Evolutionary conservation across 1,284 basidiomycete species (phyloP).

Genomic region (Cryptococcus wingfieldii): DNA sequence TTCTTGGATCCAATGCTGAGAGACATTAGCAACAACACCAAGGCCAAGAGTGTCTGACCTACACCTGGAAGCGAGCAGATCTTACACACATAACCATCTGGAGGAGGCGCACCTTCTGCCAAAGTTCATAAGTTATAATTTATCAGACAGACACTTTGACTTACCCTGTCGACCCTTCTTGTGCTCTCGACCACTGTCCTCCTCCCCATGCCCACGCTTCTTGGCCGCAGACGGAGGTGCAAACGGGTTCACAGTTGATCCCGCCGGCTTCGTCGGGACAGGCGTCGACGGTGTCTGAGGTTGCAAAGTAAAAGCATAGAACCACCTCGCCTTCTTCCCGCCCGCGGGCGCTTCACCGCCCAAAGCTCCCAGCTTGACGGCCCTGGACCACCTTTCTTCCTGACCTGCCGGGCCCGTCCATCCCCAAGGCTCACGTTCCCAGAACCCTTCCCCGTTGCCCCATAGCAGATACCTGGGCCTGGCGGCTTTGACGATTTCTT

Average conservation of each 20-base stretch:
- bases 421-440: slow-evolving; percentile 84
- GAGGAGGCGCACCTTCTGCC: slow-evolving; percentile 52
- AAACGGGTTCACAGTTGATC: slow-evolving; percentile 42
- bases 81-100: slow-evolving; percentile 79
- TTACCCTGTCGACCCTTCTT: slow-evolving; percentile 45
- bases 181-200: slow-evolving; percentile 40
- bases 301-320: slow-evolving; percentile 68
- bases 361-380: slow-evolving; percentile 80
- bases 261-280: slow-evolving; percentile 32
- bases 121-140: not conserved
- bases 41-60: slow-evolving; percentile 12
- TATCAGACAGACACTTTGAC: not conserved
- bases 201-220: slow-evolving; percentile 57
- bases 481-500: slow-evolving; percentile 58
- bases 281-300: slow-evolving; percentile 44
- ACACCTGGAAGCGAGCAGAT: slow-evolving; percentile 61
- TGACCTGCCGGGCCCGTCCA: slow-evolving; percentile 65
- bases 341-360: slow-evolving; percentile 55
- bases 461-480: slow-evolving; percentile 51
- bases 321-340: slow-evolving; percentile 80
- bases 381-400: slow-evolving; percentile 63
- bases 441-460: slow-evolving; percentile 62
- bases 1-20: slow-evolving; percentile 47
- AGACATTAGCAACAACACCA: not conserved
- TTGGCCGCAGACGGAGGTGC: slow-evolving; percentile 15